phyloP scores from a whole-genome alignment of 2,329 filamentous ascomycete species.

The Scopulariopsis brevicaulis region DNA sequence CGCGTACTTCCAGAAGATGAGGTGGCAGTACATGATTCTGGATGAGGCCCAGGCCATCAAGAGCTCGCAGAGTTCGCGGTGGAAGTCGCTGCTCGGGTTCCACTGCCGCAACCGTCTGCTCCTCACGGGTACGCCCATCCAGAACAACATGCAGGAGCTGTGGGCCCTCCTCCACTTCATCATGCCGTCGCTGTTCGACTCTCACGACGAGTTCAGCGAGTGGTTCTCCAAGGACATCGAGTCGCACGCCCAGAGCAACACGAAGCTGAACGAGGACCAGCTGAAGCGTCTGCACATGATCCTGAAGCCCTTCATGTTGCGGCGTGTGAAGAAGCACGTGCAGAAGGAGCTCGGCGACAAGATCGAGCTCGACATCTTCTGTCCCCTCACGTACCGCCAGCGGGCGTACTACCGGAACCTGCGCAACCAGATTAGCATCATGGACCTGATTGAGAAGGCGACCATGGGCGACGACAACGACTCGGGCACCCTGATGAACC shows the following conservation, averaged over 20 bases:
- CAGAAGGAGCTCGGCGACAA: conserved; percentile 99
- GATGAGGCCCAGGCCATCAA: conserved; percentile 99
- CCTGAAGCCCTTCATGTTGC: conserved; percentile 97
- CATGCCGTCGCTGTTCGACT: conserved; percentile 98
- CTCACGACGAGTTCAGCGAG: conserved; percentile 83
- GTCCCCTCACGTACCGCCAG: conserved; percentile 91
- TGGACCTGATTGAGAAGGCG: conserved; percentile 96
- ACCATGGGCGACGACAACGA: conserved; percentile 90
- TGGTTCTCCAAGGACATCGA: conserved; percentile 97
- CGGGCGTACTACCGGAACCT: conserved; percentile 86
- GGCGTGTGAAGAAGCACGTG: conserved; percentile 98
- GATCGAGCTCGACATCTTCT: conserved; percentile 94
- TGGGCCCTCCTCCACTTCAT: conserved; percentile 98
- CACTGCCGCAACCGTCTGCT: conserved; percentile 90
- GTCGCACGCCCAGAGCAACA: conserved; percentile 96
- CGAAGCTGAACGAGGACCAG: conserved; percentile 98
- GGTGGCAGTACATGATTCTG: conserved; percentile 99
- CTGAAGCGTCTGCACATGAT: conserved; percentile 97
- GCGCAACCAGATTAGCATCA: conserved; percentile 94
- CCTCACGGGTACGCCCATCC: conserved; percentile 92
- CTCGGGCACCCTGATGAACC: conserved; percentile 93
- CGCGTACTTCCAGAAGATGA: conserved; percentile 97
- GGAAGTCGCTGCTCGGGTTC: conserved; percentile 91
- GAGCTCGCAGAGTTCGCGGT: conserved; percentile 88
- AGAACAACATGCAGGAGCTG: conserved; percentile 99